These are phyloP conservation scores for Anisodus acutangulus DNA, from an alignment of 257 asterid species.

Conservation along the genomic window DNA sequence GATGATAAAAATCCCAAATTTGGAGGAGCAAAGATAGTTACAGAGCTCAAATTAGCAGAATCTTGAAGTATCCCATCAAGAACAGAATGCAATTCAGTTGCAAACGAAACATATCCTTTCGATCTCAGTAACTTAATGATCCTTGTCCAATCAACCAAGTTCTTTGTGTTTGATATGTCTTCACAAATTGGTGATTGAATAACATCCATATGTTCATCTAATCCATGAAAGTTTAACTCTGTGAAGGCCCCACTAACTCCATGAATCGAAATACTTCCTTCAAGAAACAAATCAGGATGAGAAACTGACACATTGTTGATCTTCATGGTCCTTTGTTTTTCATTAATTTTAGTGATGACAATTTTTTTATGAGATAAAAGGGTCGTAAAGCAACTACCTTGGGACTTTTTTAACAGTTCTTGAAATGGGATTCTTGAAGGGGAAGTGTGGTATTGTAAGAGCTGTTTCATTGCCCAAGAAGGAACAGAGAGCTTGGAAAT, in stretches of 20 bases:
- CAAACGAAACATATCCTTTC: slow-evolving; percentile 64
- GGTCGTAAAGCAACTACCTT: slow-evolving; percentile 58
- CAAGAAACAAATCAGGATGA: slow-evolving; percentile 70
- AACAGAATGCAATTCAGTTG: slow-evolving; percentile 64
- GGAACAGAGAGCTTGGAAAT: slow-evolving; percentile 59
- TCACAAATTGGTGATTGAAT: slow-evolving; percentile 42
- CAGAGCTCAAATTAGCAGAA: slow-evolving; percentile 43
- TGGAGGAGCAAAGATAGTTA: slow-evolving; percentile 67
- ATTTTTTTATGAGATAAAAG: slow-evolving; percentile 39
- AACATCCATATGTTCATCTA: slow-evolving; percentile 30
- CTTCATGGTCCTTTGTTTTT: slow-evolving; percentile 37
- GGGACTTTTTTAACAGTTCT: slow-evolving; percentile 50
- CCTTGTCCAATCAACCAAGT: slow-evolving; percentile 50
- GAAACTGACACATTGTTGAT: slow-evolving; percentile 65
- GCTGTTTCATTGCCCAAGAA: slow-evolving; percentile 60
- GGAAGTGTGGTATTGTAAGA: slow-evolving; percentile 66
- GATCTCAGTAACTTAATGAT: slow-evolving; percentile 49
- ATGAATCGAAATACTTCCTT: slow-evolving; percentile 59
- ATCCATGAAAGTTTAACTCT: slow-evolving; percentile 13
- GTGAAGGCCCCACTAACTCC: slow-evolving; percentile 60
- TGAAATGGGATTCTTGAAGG: slow-evolving; percentile 52
- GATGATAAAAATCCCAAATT: slow-evolving; percentile 54
- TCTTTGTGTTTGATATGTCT: slow-evolving; percentile 10
- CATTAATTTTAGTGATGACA: slow-evolving; percentile 49
- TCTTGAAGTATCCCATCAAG: slow-evolving; percentile 54